These are phyloP conservation scores for Acorus calamus DNA, from an alignment of 106 monocot species.

Conservation along the genomic window DNA sequence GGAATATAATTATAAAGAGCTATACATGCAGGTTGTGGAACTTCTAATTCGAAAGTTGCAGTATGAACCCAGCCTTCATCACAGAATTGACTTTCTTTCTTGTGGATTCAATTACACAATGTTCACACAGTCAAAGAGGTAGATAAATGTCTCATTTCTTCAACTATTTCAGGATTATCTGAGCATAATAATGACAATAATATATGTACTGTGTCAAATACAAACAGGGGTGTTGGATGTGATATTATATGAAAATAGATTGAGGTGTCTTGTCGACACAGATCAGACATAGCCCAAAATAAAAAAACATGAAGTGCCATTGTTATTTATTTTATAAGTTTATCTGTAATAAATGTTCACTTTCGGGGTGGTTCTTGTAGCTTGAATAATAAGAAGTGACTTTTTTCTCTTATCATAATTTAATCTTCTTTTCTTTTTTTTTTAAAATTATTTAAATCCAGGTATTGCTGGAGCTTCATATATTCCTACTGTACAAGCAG, in stretches of 20 bases:
- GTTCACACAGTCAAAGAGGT: constrained; percentile 95
- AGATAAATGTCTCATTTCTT: neutral
- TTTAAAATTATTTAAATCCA: neutral
- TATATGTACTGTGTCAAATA: too few relatives aligned
- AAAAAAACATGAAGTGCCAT: too few relatives aligned
- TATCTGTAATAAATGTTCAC: too few relatives aligned
- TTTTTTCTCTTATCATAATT: neutral
- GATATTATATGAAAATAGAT: too few relatives aligned
- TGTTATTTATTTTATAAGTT: too few relatives aligned
- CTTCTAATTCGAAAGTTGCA: constrained; percentile 80
- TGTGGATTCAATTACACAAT: constrained; percentile 93
- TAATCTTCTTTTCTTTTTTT: neutral
- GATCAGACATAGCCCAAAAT: too few relatives aligned
- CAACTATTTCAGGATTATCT: too few relatives aligned
- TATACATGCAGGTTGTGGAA: constrained; percentile 54
- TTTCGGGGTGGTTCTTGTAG: too few relatives aligned
- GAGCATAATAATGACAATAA: too few relatives aligned
- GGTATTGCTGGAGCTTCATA: constrained; percentile 83
- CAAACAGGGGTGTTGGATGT: too few relatives aligned
- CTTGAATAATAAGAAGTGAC: neutral
- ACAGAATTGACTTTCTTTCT: constrained; percentile 86
- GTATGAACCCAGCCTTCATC: constrained; percentile 71
- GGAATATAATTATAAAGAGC: constrained; percentile 4
- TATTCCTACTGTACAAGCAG: constrained; percentile 79
- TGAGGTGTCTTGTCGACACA: too few relatives aligned